Evolutionary conservation across 192 early-diverging fungal genomes (phyloP).

Genomic region (Rhizoclosmatium globosum): DNA sequence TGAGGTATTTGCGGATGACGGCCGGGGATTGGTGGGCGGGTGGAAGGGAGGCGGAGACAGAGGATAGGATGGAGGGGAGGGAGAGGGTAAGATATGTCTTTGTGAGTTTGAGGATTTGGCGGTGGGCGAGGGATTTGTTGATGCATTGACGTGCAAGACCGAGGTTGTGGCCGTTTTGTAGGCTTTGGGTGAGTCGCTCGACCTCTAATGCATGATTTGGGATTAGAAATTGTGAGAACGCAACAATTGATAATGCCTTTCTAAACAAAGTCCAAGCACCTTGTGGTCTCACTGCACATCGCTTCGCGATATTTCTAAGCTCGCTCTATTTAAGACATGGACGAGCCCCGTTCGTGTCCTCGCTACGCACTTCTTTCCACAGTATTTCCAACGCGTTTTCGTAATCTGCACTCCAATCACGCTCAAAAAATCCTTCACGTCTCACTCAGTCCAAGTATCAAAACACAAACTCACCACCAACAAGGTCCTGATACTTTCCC

Average conservation of each 20-base stretch:
- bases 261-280: too few relatives aligned
- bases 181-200: too few relatives aligned
- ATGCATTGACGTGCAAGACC: constrained; percentile 70
- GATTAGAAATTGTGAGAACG: too few relatives aligned
- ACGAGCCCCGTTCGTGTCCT: neutral
- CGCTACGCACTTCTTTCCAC: neutral
- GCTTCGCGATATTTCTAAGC: constrained; percentile 42
- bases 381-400: neutral
- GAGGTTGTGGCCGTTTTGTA: constrained; percentile 65
- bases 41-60: constrained; percentile 49
- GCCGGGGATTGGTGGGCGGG: constrained; percentile 27
- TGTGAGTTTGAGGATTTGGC: constrained; percentile 76
- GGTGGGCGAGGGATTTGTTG: constrained; percentile 46
- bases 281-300: neutral
- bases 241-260: too few relatives aligned
- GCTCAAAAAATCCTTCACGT: neutral
- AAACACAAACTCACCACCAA: constrained; percentile 7
- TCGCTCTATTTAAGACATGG: neutral
- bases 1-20: constrained; percentile 63
- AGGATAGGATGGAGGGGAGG: constrained; percentile 71
- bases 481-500: constrained; percentile 49
- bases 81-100: constrained; percentile 81
- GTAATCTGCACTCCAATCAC: neutral
- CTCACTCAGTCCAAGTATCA: neutral
- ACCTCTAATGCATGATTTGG: too few relatives aligned